Evolutionary conservation across 2,329 filamentous ascomycete species (phyloP).

Genomic region (Fusarium sp.): DNA sequence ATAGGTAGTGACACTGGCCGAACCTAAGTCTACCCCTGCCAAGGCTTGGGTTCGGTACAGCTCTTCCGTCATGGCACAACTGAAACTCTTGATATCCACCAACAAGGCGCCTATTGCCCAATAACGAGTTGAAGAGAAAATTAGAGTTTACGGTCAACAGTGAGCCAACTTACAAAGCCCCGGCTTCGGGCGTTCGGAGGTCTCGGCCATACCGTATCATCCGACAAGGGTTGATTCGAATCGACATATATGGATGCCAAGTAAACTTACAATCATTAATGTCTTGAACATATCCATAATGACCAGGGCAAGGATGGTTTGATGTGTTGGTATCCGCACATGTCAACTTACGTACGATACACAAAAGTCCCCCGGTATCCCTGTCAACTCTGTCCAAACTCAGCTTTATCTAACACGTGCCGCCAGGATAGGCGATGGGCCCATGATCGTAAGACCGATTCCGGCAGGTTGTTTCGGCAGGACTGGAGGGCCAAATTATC

Average conservation of each 20-base stretch:
- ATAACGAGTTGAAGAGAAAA: neutral
- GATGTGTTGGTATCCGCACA: neutral
- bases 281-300: neutral
- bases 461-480: neutral
- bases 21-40: neutral
- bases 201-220: neutral
- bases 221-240: neutral
- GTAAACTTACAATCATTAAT: neutral
- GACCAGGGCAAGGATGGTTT: neutral
- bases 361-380: neutral
- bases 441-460: neutral
- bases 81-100: constrained; percentile 2
- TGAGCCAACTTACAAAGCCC: neutral
- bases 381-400: neutral
- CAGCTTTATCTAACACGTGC: neutral
- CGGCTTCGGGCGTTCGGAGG: neutral
- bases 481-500: neutral
- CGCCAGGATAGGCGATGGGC: neutral
- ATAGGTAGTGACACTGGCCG: neutral
- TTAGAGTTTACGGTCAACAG: neutral
- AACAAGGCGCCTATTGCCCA: neutral
- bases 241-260: neutral
- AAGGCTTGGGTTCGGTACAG: neutral
- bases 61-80: neutral
- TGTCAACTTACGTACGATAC: neutral